A percentile compares a stretch with the other conserved stretches of the same genome.
phyloP scores from a whole-genome alignment of 352 stramenopile genomes.

The Globisporangium recalcitrans region DNA sequence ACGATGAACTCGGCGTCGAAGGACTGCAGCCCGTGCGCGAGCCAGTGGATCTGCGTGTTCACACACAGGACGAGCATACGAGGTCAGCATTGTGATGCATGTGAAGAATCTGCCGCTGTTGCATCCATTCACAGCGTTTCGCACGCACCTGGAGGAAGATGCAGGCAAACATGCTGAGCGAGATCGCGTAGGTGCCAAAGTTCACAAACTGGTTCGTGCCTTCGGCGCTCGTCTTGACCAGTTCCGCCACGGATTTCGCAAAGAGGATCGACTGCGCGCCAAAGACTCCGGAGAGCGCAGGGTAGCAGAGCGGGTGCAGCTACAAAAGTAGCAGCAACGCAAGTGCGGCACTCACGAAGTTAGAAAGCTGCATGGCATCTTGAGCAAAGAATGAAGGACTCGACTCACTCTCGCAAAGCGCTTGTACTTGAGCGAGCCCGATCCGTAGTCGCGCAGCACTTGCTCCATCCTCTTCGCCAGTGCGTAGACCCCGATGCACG shows the following conservation, averaged over 20 bases:
- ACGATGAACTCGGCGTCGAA: constrained; percentile 88
- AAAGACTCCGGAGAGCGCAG: constrained; percentile 67
- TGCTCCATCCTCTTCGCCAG: constrained; percentile 43
- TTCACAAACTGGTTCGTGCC: constrained; percentile 70
- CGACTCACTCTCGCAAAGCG: constrained; percentile 34
- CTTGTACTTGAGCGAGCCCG: constrained; percentile 44
- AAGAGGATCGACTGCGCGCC: constrained; percentile 80
- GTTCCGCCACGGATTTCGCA: constrained; percentile 75
- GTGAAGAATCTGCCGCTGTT: too few relatives aligned
- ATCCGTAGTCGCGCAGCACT: constrained; percentile 32
- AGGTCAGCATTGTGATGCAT: not conserved
- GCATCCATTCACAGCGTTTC: not conserved
- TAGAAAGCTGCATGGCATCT: not conserved
- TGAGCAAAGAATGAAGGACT: not conserved
- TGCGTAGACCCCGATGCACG: constrained; percentile 31
- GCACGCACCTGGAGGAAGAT: constrained; percentile 64
- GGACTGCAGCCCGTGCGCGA: constrained; percentile 70
- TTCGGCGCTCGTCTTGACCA: constrained; percentile 75
- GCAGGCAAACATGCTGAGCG: constrained; percentile 70
- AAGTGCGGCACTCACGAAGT: too few relatives aligned
- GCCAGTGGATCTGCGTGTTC: constrained; percentile 65
- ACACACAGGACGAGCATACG: not conserved
- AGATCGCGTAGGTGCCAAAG: constrained; percentile 74
- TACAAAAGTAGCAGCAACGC: too few relatives aligned
- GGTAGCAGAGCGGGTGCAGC: constrained; percentile 66